Percentiles rank a stretch among this genome's conserved stretches.
These are phyloP conservation scores for Solanum raphanifolium DNA, from an alignment of 257 asterid species.

Conservation along the genomic window DNA sequence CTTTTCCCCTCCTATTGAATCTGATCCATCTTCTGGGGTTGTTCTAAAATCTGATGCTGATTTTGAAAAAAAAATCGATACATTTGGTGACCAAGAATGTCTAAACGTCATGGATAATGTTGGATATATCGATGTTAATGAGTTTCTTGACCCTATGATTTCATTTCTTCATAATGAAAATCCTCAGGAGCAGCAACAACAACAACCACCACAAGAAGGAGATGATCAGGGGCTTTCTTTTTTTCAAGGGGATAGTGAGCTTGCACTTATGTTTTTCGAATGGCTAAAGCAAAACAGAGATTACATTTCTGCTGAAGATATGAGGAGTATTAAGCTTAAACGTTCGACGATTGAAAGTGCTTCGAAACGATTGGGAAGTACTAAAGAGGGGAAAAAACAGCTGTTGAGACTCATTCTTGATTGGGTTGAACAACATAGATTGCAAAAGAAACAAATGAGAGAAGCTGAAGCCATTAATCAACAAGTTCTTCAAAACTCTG, in stretches of 20 bases:
- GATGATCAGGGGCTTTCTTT: conserved; percentile 25
- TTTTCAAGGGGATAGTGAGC: conserved; percentile 51
- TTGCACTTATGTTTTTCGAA: conserved; percentile 58
- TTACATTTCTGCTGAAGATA: conserved; percentile 65
- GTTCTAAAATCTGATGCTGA: conserved; percentile 26
- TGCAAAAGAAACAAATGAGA: conserved; percentile 41
- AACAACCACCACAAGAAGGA: neutral
- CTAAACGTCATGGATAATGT: conserved; percentile 50
- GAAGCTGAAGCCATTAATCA: conserved; percentile 2
- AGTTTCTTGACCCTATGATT: conserved; percentile 58
- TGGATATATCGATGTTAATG: conserved; percentile 47
- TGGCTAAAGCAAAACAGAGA: conserved; percentile 85
- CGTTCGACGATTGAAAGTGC: conserved; percentile 80
- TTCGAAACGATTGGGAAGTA: conserved; percentile 53
- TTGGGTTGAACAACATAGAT: conserved; percentile 75
- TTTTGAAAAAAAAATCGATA: neutral
- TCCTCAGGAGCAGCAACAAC: conserved; percentile 10
- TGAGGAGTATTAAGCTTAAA: conserved; percentile 71
- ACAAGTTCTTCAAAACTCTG: neutral
- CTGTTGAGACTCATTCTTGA: conserved; percentile 62
- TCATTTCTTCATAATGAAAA: conserved; percentile 46
- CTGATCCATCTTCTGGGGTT: conserved; percentile 27
- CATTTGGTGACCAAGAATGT: conserved; percentile 27
- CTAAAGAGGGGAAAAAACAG: conserved; percentile 66
- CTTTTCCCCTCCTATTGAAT: conserved; percentile 16